Conservation (phyloP, 2,329 filamentous ascomycete species). For the Trichophaea hybrida region DNA sequence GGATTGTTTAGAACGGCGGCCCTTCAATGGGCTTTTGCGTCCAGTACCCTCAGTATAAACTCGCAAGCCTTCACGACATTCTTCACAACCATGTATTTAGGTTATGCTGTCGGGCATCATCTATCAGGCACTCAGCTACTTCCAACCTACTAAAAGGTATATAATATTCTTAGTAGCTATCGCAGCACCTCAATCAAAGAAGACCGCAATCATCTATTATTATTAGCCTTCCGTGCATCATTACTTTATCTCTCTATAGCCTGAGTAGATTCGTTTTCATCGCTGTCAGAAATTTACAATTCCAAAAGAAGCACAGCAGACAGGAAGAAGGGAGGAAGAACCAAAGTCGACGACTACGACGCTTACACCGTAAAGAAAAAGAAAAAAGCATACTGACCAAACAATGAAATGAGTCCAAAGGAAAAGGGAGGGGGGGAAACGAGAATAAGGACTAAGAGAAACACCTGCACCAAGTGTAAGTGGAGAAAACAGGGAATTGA, state of each 20-base stretch:
- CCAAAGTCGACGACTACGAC: slow-evolving; percentile 18
- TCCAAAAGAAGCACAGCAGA: slow-evolving; percentile 9
- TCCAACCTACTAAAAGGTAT: too few species aligned
- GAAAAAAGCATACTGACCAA: background rate
- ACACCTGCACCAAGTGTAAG: slow-evolving; percentile 7
- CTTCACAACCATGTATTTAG: too few species aligned
- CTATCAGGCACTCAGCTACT: too few species aligned
- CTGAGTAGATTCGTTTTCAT: background rate
- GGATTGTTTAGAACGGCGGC: too few species aligned
- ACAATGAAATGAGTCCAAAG: background rate
- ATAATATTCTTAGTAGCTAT: too few species aligned
- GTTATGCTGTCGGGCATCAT: too few species aligned
- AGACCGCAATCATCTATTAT: too few species aligned
- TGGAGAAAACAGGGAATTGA: slow-evolving; percentile 8
- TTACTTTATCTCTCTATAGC: background rate
- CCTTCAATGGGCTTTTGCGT: too few species aligned
- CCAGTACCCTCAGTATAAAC: too few species aligned
- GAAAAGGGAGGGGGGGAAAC: slow-evolving; percentile 5
- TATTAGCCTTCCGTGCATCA: background rate
- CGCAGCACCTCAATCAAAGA: too few species aligned
- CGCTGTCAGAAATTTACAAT: background rate
- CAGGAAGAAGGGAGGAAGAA: slow-evolving; percentile 15
- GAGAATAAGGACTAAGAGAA: slow-evolving; percentile 1
- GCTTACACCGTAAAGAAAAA: slow-evolving; percentile 1
- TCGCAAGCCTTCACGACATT: too few species aligned